Base-by-base conservation (phyloP, 2,329 filamentous ascomycete species). In the Zymoseptoria brevis region DNA sequence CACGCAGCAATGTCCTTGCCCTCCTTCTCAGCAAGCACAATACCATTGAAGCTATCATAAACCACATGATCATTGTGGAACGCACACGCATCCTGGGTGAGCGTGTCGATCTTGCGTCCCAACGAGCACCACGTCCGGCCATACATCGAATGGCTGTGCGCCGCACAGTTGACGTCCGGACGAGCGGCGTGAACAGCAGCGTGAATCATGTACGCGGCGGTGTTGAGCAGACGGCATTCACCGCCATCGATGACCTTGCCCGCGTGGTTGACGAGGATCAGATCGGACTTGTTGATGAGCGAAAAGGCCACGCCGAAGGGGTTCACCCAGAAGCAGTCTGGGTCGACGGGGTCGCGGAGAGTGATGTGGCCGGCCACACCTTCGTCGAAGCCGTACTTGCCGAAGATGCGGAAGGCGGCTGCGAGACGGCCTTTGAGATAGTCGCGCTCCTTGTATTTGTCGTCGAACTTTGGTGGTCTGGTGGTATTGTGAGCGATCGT, bases 161-260 rank as follows among this genome's bases (percentile, higher is more conserved):
- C 75, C 0, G 76, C 78, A 24, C 75, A 76, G 51, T 74, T 69
- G 6, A 80, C 71, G 57, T 80, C 77, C 3, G 77, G 77, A 9
- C 78, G 69, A 1, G 71, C 72, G 11, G 70, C 58, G 59, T 77
- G 75, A 52, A 77, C 71, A 1, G 73, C 74, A 4, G 68, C 67
- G 63, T 80, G 78, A 54, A 80, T 80, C 67, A 76, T 75, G 64
- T 77, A 79, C 0, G 75, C 78, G 0, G 78, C 77, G 0, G 73
- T 72, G 61, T 80, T 79, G 45, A 79, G 69, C 8, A 73, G 64
- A 13, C 72, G 69, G 57, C 69, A 65, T 22, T 71, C 67, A 21
- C 74, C 75, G 8, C 76, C 76, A 26, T 73, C 75, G 48, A 79
- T 71, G 19, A 78, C 73, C 49, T 75, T 65, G 9, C 77, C 78